Evolutionary conservation across 106 monocot species (phyloP).

Genomic region (Platanthera zijinensis): DNA sequence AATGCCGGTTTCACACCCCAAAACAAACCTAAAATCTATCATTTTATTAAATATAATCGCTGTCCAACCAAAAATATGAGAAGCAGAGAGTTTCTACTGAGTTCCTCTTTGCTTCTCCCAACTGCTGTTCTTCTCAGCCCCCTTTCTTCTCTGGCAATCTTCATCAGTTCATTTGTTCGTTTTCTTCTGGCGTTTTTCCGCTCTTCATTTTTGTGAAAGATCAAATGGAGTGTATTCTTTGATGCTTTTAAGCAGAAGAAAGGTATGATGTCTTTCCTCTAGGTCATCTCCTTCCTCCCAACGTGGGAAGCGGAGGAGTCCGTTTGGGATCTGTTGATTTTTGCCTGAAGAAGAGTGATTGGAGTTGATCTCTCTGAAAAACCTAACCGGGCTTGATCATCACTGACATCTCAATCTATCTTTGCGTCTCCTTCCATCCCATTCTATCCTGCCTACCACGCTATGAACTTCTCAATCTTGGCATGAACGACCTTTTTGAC

Average conservation of each 20-base stretch:
- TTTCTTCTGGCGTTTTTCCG: not conserved
- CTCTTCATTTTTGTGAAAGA: not conserved
- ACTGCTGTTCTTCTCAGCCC: not conserved
- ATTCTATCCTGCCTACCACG: conserved; percentile 25
- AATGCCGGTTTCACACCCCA: not conserved
- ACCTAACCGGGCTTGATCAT: conserved; percentile 21
- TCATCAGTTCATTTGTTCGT: not conserved
- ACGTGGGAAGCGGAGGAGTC: not conserved
- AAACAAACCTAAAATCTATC: no score
- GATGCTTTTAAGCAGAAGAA: not conserved
- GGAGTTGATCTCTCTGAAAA: conserved; percentile 40
- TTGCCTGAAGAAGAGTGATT: conserved; percentile 22
- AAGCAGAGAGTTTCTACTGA: not conserved
- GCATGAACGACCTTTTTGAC: conserved; percentile 37
- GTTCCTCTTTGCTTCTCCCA: not conserved
- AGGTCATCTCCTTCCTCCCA: not conserved
- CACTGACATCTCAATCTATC: conserved; percentile 33
- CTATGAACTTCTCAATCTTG: conserved; percentile 46
- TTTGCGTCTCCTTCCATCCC: conserved; percentile 23
- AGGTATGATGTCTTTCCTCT: not conserved
- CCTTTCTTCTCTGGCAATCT: not conserved
- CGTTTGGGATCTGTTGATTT: not conserved
- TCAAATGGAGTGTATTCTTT: not conserved
- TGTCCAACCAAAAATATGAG: no score
- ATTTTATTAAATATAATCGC: no score